Conservation (phyloP, 768 basidiomycete genomes). For the Artomyces pyxidatus region DNA sequence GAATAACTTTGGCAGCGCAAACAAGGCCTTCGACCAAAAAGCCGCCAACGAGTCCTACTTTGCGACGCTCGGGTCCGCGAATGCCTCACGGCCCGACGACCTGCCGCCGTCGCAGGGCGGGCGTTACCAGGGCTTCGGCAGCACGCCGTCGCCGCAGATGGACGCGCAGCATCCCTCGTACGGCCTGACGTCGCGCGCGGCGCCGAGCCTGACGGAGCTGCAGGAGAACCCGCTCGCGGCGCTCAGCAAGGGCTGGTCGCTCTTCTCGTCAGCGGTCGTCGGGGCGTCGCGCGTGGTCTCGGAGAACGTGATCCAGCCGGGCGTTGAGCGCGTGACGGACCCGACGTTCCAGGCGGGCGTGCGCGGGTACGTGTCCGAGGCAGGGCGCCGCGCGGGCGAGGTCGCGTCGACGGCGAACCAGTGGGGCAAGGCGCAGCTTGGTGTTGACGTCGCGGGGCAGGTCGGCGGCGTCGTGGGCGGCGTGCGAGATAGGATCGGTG, state of each 20-base stretch:
- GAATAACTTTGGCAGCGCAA: slow-evolving; percentile 27
- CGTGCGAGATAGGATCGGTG: slow-evolving; percentile 49
- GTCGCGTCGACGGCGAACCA: slow-evolving; percentile 63
- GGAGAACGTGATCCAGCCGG: slow-evolving; percentile 87
- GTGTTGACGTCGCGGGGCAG: slow-evolving; percentile 79
- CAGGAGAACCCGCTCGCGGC: slow-evolving; percentile 84
- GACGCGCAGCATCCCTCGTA: slow-evolving; percentile 56
- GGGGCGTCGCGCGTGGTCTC: slow-evolving; percentile 74
- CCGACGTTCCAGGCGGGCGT: slow-evolving; percentile 72
- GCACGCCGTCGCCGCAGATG: slow-evolving; percentile 55
- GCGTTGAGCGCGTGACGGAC: slow-evolving; percentile 73
- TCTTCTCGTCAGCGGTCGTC: slow-evolving; percentile 81
- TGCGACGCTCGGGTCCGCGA: slow-evolving; percentile 71
- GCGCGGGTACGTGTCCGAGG: slow-evolving; percentile 62
- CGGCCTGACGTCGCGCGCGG: slow-evolving; percentile 67
- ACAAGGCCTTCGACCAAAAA: slow-evolving; percentile 46
- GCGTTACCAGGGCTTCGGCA: slow-evolving; percentile 89
- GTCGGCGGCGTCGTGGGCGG: slow-evolving; percentile 62
- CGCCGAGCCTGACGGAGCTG: slow-evolving; percentile 72
- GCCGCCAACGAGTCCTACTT: slow-evolving; percentile 85
- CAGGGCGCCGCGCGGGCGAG: slow-evolving; percentile 52
- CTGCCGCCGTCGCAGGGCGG: slow-evolving; percentile 93
- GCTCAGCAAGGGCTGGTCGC: slow-evolving; percentile 89
- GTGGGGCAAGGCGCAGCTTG: slow-evolving; percentile 70
- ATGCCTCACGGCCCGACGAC: slow-evolving; percentile 67